Conservation (phyloP, 163 green algal species). For the Scenedesmus sp. region DNA sequence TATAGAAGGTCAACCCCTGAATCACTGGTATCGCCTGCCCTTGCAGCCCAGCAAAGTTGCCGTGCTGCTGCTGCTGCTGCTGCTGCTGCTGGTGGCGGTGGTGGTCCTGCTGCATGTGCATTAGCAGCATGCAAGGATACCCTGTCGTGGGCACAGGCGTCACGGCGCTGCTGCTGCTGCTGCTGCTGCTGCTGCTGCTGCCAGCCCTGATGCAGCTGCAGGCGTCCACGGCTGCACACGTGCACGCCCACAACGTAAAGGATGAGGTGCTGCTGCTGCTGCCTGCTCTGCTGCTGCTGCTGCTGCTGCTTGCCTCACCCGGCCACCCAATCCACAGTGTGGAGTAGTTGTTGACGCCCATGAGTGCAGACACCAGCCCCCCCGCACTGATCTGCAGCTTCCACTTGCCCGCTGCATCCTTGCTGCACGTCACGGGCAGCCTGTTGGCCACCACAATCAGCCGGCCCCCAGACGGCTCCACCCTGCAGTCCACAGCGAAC, state of each 20-base stretch:
- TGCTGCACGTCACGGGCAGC: conserved; percentile 92
- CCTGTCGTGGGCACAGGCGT: background rate
- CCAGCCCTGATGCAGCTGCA: no score
- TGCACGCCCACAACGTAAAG: background rate
- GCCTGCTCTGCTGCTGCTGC: background rate
- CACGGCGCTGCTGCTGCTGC: no score
- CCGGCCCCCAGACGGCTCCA: conserved; percentile 55
- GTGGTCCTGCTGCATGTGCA: background rate
- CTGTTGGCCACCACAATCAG: conserved; percentile 97
- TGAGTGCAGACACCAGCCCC: conserved; percentile 95
- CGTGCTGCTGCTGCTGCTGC: background rate
- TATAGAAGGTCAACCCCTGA: no score
- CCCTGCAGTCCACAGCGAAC: background rate
- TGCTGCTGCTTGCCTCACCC: conserved; percentile 59
- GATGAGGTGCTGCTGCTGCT: background rate
- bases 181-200: no score
- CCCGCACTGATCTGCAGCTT: conserved; percentile 92
- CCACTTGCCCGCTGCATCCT: conserved; percentile 85
- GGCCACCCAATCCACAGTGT: conserved; percentile 98
- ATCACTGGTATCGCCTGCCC: background rate
- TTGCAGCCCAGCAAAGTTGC: no score
- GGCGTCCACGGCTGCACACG: background rate
- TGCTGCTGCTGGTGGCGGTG: background rate
- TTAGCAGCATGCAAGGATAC: background rate
- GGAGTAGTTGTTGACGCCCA: conserved; percentile 93